A percentile compares a stretch with the other conserved stretches of the same genome.
These are phyloP conservation scores for Piper betle DNA, from an alignment of 164 flowering plant species.

Conservation along the genomic window DNA sequence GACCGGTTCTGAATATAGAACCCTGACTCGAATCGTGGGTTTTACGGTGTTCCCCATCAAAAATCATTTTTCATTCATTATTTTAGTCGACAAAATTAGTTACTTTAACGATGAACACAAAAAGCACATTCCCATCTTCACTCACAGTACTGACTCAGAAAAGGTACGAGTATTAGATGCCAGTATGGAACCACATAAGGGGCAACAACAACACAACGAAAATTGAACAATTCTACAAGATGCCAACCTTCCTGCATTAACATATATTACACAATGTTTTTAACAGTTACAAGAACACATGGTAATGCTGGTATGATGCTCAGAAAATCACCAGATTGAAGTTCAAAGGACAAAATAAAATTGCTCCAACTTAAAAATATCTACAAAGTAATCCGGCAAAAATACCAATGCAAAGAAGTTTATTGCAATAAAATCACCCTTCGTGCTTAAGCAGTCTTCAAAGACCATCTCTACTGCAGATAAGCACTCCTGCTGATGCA, in stretches of 20 bases:
- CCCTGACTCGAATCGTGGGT: too few species aligned
- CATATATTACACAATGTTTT: not conserved
- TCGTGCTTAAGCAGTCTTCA: constrained; percentile 35
- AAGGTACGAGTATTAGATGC: constrained; percentile 13
- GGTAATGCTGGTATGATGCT: not conserved
- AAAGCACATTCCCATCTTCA: too few species aligned
- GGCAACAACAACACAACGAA: constrained; percentile 78
- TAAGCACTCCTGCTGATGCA: constrained; percentile 64
- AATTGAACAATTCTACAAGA: constrained; percentile 71
- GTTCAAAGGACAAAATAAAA: not conserved
- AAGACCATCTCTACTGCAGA: constrained; percentile 42
- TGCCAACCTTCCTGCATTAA: constrained; percentile 91
- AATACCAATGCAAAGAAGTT: constrained; percentile 90
- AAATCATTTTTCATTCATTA: too few species aligned
- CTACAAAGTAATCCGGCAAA: not conserved
- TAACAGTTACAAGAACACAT: not conserved
- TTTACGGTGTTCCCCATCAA: too few species aligned
- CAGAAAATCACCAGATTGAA: not conserved
- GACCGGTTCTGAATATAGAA: too few species aligned
- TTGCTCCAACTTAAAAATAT: not conserved
- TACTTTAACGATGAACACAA: too few species aligned
- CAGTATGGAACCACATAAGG: constrained; percentile 92
- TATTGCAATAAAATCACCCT: constrained; percentile 66
- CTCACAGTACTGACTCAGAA: not conserved
- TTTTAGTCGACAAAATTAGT: too few species aligned